Conservation (phyloP, 2,329 filamentous ascomycete genomes). For the Colletotrichum chlorophyti region DNA sequence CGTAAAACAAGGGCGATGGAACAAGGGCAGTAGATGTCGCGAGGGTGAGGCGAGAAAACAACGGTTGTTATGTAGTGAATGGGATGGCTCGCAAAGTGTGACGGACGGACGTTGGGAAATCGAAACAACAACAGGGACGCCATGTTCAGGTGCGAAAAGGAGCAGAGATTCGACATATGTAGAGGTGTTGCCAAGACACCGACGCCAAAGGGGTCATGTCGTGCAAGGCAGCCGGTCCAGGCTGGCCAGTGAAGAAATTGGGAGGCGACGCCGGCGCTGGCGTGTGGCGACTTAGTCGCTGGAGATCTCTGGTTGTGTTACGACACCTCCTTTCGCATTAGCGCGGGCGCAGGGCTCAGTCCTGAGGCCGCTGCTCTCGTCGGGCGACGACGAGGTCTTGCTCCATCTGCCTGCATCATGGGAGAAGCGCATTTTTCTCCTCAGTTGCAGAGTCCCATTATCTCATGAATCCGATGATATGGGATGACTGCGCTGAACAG, state of each 20-base stretch:
- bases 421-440: neutral
- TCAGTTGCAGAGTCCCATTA: too few relatives aligned
- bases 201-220: conserved; percentile 11
- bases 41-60: neutral
- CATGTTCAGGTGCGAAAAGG: neutral
- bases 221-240: neutral
- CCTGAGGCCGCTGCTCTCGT: conserved; percentile 1
- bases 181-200: conserved; percentile 16
- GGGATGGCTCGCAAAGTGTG: neutral
- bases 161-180: conserved; percentile 8
- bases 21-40: neutral
- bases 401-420: too few relatives aligned
- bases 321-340: conserved; percentile 20
- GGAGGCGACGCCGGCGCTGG: neutral
- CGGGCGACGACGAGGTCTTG: neutral
- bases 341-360: conserved; percentile 28
- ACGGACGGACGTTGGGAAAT: neutral
- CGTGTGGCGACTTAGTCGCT: conserved; percentile 10
- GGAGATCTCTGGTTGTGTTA: neutral
- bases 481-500: too few relatives aligned
- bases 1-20: too few relatives aligned
- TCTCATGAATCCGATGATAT: too few relatives aligned
- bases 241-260: neutral
- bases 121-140: neutral
- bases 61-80: conserved; percentile 13